Evolutionary conservation across 768 basidiomycete species (phyloP), one percentile per base, ranked within the genome.

Genomic region (Lepiota venenata): DNA sequence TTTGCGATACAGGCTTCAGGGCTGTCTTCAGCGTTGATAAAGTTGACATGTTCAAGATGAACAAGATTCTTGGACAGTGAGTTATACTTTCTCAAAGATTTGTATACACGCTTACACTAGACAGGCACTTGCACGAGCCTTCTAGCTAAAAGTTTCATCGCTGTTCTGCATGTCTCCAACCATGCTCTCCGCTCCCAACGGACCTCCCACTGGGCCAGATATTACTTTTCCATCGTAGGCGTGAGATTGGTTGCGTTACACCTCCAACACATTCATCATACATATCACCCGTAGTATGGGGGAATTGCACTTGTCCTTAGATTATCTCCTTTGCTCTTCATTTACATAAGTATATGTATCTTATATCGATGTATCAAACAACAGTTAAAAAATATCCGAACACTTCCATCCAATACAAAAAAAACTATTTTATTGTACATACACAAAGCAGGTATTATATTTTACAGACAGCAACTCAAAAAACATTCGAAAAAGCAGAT

Each of bases 41-140:
- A 66, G 82, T 97, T 53, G 84, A 91, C 70, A 95, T 95, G 92
- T 95, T 96, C 73, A 84, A 77, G 60, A 96, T 96, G 93, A 96
- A 95, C 78, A 93, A 95, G 70, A 79, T 87, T 22, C 73, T 96
- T 53, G 88, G 88, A 65, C 75, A 85, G 88, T 93, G 61, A 67
- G 80, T 72, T 6, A 36, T 37, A 40, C 15, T 52, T 27, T 50
- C 37, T 20, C 25, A 36, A 47, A 25, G 41, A 40, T 35, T 41
- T 12, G 12, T 14, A 18, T 35, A 9, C n/a, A 52, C 27, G 43
- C 9, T 36, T 25, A 16, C 44, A 15, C 45, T 15, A 4, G 52
- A 16, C 49, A 73, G 73, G 56, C 72, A 75, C 58, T 64, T 74
- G 40, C 72, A 72, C 49, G 72, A 73, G 43, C 61, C 61, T 49